phyloP scores from a whole-genome alignment of 495 filamentous ascomycete species.

The Hypoxylon subgilvum region DNA sequence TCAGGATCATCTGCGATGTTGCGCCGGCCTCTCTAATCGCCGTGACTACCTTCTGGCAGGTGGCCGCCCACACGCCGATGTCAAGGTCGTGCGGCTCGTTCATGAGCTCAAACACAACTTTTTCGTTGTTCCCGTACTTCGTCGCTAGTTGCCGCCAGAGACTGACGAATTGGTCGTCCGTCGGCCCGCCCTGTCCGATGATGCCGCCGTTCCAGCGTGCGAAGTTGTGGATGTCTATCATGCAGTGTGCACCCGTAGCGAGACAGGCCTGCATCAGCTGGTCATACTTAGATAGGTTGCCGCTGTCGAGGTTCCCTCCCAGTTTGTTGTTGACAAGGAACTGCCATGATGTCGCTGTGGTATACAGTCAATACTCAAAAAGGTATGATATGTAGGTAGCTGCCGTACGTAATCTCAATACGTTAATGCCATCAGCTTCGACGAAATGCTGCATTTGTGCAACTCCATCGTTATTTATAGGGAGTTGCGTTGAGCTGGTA shows the following conservation, averaged over 20 bases:
- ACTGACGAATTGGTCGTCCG: slow-evolving; percentile 60
- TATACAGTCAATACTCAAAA: slow-evolving; percentile 1
- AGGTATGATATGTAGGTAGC: neutral
- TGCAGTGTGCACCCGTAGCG: slow-evolving; percentile 59
- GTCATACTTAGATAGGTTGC: slow-evolving; percentile 61
- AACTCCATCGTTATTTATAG: slow-evolving; percentile 47
- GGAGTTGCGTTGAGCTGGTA: slow-evolving; percentile 40
- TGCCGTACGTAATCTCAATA: slow-evolving; percentile 58
- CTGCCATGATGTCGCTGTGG: slow-evolving; percentile 58
- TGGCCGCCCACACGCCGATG: slow-evolving; percentile 56
- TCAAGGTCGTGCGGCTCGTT: slow-evolving; percentile 65
- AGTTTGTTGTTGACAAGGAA: slow-evolving; percentile 56
- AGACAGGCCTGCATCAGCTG: slow-evolving; percentile 64
- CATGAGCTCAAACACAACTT: slow-evolving; percentile 66
- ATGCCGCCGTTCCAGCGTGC: slow-evolving; percentile 65
- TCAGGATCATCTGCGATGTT: slow-evolving; percentile 59
- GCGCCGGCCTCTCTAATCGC: slow-evolving; percentile 65
- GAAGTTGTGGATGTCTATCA: slow-evolving; percentile 62
- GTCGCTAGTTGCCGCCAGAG: slow-evolving; percentile 64
- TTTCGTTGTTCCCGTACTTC: slow-evolving; percentile 55
- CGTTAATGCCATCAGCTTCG: slow-evolving; percentile 55
- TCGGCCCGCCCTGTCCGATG: slow-evolving; percentile 64
- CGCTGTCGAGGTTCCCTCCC: slow-evolving; percentile 49
- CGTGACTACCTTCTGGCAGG: slow-evolving; percentile 62
- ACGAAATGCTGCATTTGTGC: slow-evolving; percentile 61